phyloP scores from a whole-genome alignment of 2,329 filamentous ascomycete genomes.

The Ophiocordyceps sinensis region DNA sequence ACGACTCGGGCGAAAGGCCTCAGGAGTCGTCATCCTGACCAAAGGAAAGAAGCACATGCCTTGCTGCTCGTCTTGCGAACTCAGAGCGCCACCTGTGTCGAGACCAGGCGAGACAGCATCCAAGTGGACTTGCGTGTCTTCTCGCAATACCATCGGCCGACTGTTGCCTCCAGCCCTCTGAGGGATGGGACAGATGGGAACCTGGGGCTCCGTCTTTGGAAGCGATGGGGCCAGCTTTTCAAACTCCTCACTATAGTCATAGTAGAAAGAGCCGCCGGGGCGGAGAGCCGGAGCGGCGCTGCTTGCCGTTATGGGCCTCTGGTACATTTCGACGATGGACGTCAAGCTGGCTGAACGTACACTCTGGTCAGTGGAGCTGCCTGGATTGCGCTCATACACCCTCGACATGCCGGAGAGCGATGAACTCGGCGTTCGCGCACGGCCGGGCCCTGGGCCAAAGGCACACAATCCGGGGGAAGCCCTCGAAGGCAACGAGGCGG shows the following conservation, averaged over 20 bases:
- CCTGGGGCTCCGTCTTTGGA: slow-evolving; percentile 4
- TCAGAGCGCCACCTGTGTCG: background rate
- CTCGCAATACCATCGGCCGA: slow-evolving; percentile 13
- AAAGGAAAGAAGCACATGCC: background rate
- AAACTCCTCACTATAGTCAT: slow-evolving; percentile 39
- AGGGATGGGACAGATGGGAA: slow-evolving; percentile 17
- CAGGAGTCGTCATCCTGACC: background rate
- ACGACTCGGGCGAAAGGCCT: too few relatives aligned
- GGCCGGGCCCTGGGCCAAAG: slow-evolving; percentile 7
- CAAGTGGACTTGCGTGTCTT: slow-evolving; percentile 6
- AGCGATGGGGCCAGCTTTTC: slow-evolving; percentile 16
- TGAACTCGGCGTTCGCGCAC: slow-evolving; percentile 22
- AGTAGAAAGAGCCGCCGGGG: slow-evolving; percentile 26
- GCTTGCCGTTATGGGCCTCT: slow-evolving; percentile 12
- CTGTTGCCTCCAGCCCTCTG: slow-evolving; percentile 9
- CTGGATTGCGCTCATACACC: slow-evolving; percentile 17
- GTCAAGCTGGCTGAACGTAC: slow-evolving; percentile 32
- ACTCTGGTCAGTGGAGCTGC: slow-evolving; percentile 21
- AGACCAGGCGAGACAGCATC: background rate
- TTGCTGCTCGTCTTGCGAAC: background rate
- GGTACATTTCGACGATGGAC: slow-evolving; percentile 35
- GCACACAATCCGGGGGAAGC: slow-evolving; percentile 12
- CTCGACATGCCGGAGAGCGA: slow-evolving; percentile 12
- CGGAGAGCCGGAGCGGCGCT: slow-evolving; percentile 13
- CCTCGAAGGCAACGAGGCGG: slow-evolving; percentile 21